phyloP scores from a whole-genome alignment of 208 protist species.

The Leishmania lainsoni region DNA sequence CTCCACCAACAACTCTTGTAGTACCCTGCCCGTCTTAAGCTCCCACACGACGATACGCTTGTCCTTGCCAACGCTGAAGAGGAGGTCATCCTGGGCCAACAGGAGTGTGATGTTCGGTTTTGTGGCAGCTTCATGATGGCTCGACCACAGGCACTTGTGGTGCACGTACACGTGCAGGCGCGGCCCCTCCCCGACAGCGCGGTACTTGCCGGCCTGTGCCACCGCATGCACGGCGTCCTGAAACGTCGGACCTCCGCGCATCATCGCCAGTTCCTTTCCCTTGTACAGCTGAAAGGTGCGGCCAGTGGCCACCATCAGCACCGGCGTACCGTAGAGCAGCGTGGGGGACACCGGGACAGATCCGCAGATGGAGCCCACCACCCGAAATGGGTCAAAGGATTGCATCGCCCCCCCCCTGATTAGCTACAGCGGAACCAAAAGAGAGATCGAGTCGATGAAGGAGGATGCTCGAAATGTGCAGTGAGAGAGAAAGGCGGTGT shows the following conservation, averaged over 20 bases:
- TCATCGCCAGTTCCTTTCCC: conserved; percentile 77
- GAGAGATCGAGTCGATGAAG: conserved; percentile 6
- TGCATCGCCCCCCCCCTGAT: conserved; percentile 42
- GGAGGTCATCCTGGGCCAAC: conserved; percentile 77
- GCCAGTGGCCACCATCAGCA: conserved; percentile 84
- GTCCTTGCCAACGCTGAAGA: conserved; percentile 78
- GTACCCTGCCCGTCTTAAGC: conserved; percentile 61
- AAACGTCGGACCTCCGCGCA: conserved; percentile 82
- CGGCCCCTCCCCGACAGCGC: conserved; percentile 74
- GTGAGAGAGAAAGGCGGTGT: background rate
- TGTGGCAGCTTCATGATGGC: conserved; percentile 53
- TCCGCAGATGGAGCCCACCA: conserved; percentile 81
- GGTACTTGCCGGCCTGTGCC: conserved; percentile 82
- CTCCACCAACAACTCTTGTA: conserved; percentile 67
- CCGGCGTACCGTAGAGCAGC: conserved; percentile 71
- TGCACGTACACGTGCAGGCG: conserved; percentile 77
- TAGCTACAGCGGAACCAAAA: background rate
- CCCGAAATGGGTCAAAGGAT: conserved; percentile 80
- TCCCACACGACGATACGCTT: conserved; percentile 75
- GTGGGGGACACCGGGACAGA: conserved; percentile 70
- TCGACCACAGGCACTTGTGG: conserved; percentile 83
- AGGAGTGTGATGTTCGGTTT: conserved; percentile 54
- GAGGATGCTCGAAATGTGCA: background rate
- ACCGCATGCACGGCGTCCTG: conserved; percentile 59
- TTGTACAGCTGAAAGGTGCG: conserved; percentile 86